Base-by-base conservation (phyloP, 2,329 filamentous ascomycete species). In the Cytospora mali region DNA sequence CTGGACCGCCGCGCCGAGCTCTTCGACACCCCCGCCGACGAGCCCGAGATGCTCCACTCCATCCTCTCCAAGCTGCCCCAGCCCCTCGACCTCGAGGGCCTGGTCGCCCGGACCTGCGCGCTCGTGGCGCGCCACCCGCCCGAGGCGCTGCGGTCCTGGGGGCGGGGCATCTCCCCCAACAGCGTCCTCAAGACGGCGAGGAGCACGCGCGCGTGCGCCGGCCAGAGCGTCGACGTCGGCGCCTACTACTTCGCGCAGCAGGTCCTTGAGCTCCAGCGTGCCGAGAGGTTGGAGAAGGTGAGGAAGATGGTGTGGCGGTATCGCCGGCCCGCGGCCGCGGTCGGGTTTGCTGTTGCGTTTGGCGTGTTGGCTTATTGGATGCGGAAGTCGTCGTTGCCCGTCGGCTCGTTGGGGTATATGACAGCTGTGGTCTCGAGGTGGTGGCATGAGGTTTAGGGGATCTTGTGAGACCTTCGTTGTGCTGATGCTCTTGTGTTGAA, bases 1-100 rank as follows among this genome's bases (percentile, higher is more conserved):
- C 81, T 96, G 35, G 86, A 88, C 52, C 89, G 94, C 42, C 88
- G 90, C 62, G 84, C 87, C 35, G 93, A 97, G 75, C 84, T 99
- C n/a, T 84, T 98, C 67, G 89, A 91, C 56, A 90, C 92, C n/a
- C 86, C 89, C 1, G 75, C 81, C 23, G 90, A 96, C 68, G 93
- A 97, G 73, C 89, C 92, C 7, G 94, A 98, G 71, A 96, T 99
- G 85, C 84, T 99, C 27, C 93, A 97, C 74, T 91, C 89, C 64
- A 88, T 91, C 39, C 84, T 99, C 14, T 92, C 91, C 49, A 97
- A 95, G 75, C 83, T 99, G 7, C 95, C 95, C 0, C 84, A 87
- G 57, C 88, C 89, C 21, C 85, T 97, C 62, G 85, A 96, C 71
- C 79, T 99, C 27, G 94, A 99, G 68, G 80, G 79, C 9, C 83